Conservation (phyloP, 176 grass and related monocot genomes). For the Stipa capillata region DNA sequence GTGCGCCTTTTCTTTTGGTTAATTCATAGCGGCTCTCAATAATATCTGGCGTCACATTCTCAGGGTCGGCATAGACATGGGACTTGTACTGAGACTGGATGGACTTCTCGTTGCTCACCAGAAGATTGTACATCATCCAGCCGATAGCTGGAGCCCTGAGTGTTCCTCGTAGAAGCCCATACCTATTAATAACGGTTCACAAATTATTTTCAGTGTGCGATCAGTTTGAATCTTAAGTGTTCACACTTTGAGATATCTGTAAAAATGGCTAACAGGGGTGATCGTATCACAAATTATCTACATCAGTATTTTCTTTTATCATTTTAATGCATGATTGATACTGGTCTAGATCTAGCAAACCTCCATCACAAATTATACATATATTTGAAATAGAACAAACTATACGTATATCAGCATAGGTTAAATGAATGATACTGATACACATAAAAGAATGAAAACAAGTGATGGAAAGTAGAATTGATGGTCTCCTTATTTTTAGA, state of each 20-base stretch:
- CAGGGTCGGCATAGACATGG: constrained; percentile 85
- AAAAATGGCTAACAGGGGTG: background rate
- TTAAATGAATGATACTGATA: background rate
- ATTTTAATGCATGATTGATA: constrained; percentile 1
- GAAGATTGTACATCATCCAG: constrained; percentile 95
- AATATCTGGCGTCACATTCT: constrained; percentile 69
- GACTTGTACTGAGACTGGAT: constrained; percentile 96
- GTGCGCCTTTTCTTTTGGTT: constrained; percentile 80
- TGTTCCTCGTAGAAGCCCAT: constrained; percentile 75
- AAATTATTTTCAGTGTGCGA: background rate
- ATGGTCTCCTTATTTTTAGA: background rate
- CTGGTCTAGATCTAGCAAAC: background rate
- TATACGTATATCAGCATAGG: background rate
- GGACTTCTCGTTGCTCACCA: constrained; percentile 93
- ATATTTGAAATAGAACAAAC: too few species aligned
- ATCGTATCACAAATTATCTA: background rate
- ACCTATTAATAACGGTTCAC: constrained; percentile 35
- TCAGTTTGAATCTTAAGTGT: constrained; percentile 18
- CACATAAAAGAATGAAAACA: background rate
- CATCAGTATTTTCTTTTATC: background rate
- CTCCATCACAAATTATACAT: too few species aligned
- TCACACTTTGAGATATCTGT: background rate
- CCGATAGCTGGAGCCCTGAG: constrained; percentile 74
- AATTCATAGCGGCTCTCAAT: constrained; percentile 70
- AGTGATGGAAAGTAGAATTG: background rate